Conservation (phyloP, 2,329 filamentous ascomycete species). For the Gremmenia infestans region DNA sequence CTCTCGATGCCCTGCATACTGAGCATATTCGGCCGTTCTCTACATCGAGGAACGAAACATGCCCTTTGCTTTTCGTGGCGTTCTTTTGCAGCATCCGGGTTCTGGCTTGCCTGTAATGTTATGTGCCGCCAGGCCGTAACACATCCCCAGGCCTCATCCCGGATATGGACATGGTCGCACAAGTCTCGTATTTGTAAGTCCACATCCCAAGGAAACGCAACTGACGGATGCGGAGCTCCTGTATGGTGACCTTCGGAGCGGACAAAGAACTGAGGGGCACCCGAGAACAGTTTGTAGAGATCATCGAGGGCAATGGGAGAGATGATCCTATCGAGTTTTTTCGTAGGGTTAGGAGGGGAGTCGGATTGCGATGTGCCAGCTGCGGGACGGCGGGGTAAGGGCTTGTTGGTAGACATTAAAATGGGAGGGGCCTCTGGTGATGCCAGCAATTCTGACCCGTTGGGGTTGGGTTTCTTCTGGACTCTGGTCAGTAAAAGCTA, state of each 20-base stretch:
- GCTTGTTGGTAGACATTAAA: slow-evolving; percentile 46
- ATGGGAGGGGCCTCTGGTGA: slow-evolving; percentile 9
- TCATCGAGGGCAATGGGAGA: slow-evolving; percentile 53
- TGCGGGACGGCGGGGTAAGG: slow-evolving; percentile 48
- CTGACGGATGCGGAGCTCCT: slow-evolving; percentile 56
- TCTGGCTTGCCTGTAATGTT: slow-evolving; percentile 44
- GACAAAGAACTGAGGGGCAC: slow-evolving; percentile 68
- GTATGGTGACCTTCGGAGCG: slow-evolving; percentile 54
- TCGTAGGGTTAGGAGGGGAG: slow-evolving; percentile 25
- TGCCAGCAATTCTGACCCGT: slow-evolving; percentile 5
- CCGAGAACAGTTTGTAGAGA: slow-evolving; percentile 66
- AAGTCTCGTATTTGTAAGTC: slow-evolving; percentile 56
- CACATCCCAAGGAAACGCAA: slow-evolving; percentile 64
- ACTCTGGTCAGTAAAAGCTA: background rate
- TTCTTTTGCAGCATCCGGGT: slow-evolving; percentile 29
- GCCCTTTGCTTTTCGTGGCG: slow-evolving; percentile 19
- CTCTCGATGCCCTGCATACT: slow-evolving; percentile 68
- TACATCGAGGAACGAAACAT: slow-evolving; percentile 28
- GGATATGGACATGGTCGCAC: slow-evolving; percentile 59
- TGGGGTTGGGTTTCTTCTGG: slow-evolving; percentile 4
- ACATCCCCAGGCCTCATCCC: slow-evolving; percentile 58
- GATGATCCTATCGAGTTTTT: slow-evolving; percentile 51
- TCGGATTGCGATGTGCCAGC: slow-evolving; percentile 34
- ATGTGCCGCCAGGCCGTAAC: slow-evolving; percentile 61
- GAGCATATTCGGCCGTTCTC: slow-evolving; percentile 58